Evolutionary conservation across 345 rosid genomes (phyloP).

Genomic region (Brassica carinata): DNA sequence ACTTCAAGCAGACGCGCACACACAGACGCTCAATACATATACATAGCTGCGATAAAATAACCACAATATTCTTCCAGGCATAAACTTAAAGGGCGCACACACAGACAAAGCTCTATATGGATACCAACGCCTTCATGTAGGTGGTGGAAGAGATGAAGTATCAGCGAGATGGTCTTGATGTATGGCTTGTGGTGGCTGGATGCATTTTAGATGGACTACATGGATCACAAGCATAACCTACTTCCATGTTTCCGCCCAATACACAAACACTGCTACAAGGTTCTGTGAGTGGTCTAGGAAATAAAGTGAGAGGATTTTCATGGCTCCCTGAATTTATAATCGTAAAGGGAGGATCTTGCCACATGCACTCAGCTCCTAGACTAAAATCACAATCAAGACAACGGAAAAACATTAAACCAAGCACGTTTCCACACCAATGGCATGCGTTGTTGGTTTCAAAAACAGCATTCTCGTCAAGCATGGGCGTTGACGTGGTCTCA

Average conservation of each 20-base stretch:
- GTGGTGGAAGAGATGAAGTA: background rate
- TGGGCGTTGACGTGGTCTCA: background rate
- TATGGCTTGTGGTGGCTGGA: background rate
- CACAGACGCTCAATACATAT: background rate
- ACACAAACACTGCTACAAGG: slow-evolving; percentile 14
- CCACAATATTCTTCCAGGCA: background rate
- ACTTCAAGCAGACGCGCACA: background rate
- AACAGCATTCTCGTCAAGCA: background rate
- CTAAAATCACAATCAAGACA: slow-evolving; percentile 20
- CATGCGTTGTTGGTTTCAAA: background rate
- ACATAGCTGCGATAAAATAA: background rate
- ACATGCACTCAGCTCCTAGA: background rate
- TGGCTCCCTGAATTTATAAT: background rate
- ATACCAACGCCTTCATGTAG: background rate
- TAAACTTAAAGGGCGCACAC: too few species aligned
- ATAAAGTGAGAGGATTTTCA: slow-evolving; percentile 8
- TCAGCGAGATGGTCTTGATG: background rate
- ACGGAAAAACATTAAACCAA: background rate
- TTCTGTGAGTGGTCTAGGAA: background rate
- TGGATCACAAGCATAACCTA: slow-evolving; percentile 21
- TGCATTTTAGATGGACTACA: slow-evolving; percentile 25
- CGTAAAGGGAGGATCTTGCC: background rate
- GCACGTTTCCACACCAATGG: background rate
- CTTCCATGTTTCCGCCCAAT: background rate
- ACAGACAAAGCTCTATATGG: too few species aligned